Evolutionary conservation across 306 rosid species (phyloP), one percentile per base, ranked within the genome.

Genomic region (Fragaria vesca): DNA sequence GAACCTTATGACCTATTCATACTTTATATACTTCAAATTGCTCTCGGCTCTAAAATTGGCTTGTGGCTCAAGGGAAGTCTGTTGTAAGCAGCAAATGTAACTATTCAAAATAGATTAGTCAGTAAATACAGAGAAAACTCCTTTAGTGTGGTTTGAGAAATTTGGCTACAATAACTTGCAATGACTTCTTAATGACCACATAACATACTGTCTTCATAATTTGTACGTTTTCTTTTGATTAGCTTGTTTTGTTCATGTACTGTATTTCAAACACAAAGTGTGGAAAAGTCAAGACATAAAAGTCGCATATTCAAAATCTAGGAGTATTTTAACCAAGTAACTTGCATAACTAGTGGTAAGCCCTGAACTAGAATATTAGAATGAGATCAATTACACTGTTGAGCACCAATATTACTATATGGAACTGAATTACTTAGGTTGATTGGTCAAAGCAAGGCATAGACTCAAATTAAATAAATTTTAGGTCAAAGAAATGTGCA

Each of bases 401-500:
- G 61, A 55, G 30, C 62, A 55, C 62, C 62, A n/a, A 21, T 12
- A 0, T 11, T 21, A 55, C 28, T n/a, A 9, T n/a, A n/a, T 55
- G 62, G 30, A 55, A 55, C 62, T n/a, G 28, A 8, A 61, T 4
- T 17, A 61, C 2, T 32, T 38, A 38, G 38, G 61, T 38, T 24
- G 51, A 55, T 15, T 54, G 66, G 51, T 57, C 52, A 7, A n/a
- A 63, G 15, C 47, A 62, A 61, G 26, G 36, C 36, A 66, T 76
- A 34, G 50, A 4, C 38, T 34, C 32, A 4, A 36, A 13, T 8
- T 69, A 74, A 67, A 76, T 5, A 38, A 51, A 75, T 17, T 61
- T 24, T 15, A 20, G 73, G 65, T 38, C 58, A 20, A 58, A 66
- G 50, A 78, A 65, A 76, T 36, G 74, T 43, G 65, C 43, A 68